Evolutionary conservation across 2,329 filamentous ascomycete species (phyloP).

Genomic region (Arthrobotrys entomopaga): DNA sequence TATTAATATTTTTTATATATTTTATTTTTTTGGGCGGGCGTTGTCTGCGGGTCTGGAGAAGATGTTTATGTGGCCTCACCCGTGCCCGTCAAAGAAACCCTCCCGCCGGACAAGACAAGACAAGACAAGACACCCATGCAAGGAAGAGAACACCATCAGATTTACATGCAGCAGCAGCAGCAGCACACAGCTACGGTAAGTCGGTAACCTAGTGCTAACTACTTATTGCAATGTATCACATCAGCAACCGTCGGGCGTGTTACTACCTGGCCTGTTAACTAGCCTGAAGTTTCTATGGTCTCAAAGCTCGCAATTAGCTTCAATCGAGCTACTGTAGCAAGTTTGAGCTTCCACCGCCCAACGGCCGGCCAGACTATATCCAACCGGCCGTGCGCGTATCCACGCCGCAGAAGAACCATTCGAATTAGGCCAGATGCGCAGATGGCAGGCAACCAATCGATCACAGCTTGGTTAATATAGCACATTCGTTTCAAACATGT

Average conservation of each 20-base stretch:
- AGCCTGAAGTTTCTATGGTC: not conserved
- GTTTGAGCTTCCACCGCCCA: too few relatives aligned
- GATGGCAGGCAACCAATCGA: conserved; percentile 39
- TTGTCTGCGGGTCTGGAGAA: conserved; percentile 32
- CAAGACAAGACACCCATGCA: not conserved
- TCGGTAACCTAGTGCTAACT: too few relatives aligned
- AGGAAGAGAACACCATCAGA: conserved; percentile 5
- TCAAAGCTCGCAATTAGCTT: not conserved
- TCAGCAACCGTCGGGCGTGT: conserved; percentile 36
- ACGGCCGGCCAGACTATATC: conserved; percentile 9
- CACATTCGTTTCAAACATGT: conserved; percentile 33
- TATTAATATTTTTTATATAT: not conserved
- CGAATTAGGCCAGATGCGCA: conserved; percentile 18
- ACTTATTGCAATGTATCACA: conserved; percentile 39
- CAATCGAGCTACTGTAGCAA: conserved; percentile 13
- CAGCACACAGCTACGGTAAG: too few relatives aligned
- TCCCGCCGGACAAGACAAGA: conserved; percentile 11
- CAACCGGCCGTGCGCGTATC: not conserved
- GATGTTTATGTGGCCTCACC: conserved; percentile 53
- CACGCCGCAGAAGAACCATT: not conserved
- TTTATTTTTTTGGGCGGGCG: conserved; percentile 12
- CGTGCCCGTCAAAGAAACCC: conserved; percentile 17
- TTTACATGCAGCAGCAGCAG: too few relatives aligned
- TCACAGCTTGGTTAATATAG: conserved; percentile 24
- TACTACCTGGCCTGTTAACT: conserved; percentile 27